Base-by-base conservation (phyloP, 768 basidiomycete species). In the Neoboletus brunneissimus region DNA sequence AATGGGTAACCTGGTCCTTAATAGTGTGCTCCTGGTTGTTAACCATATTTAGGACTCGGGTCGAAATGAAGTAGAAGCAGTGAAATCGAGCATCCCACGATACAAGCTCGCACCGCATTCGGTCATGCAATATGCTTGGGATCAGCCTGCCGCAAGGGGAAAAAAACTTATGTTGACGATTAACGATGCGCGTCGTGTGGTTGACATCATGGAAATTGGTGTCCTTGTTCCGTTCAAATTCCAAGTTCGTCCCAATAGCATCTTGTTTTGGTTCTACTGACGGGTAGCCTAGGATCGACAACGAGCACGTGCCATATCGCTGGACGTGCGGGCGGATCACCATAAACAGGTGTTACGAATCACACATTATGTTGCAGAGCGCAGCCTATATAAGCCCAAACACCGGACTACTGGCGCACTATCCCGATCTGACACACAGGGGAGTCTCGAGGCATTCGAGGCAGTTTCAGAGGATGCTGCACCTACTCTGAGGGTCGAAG, bases 181-280 rank as follows among this genome's bases (percentile, higher is more conserved):
- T 48, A 86, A 85, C 42, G 80, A 81, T 23, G 73, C 81, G 51
- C 82, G 81, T 12, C 82, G 91, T 29, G 71, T 78, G 22, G 76
- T 98, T 49, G 96, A 98, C 67, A 87, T 96, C 57, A 87, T 96
- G 86, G 97, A 98, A 71, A 98, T 99, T 22, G 97, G 97, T 27
- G 83, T 89, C 60, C 81, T 96, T 7, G 72, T 91, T 13, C 97
- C 97, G 1, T 95, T 95, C 79, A 91, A 83, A 69, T 91, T 96
- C 67, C 75, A 77, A 45, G 91, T 92, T 61, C 57, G 84, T 75
- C 48, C 25, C 18, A 0, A 20, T 23, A 11, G 13, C 44, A 34
- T 29, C 11, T 34, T 38, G 20, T 50, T 32, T 54, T 47, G 20
- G 16, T 31, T 49, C 48, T 31, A 25, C 49, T 58, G 27, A 62